Conservation (phyloP, 75 land plant genomes). For the Picea sitchensis region DNA sequence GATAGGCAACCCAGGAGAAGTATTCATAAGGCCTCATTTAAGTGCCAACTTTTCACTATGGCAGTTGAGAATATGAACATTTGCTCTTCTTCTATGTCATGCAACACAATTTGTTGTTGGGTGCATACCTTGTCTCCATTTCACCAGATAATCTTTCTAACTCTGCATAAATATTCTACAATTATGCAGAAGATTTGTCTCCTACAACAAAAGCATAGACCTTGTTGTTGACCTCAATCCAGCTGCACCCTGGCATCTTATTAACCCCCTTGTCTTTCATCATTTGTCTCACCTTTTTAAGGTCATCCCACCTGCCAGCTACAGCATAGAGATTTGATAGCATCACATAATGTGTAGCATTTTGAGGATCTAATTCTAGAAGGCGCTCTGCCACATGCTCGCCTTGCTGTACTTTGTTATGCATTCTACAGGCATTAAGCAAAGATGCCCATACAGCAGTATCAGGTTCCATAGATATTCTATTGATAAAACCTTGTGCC, state of each 20-base stretch:
- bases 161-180: background rate
- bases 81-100: background rate
- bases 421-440: constrained; percentile 15
- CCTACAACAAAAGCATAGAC: too few relatives aligned
- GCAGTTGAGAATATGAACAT: constrained; percentile 30
- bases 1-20: constrained; percentile 12
- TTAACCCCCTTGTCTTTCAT: constrained; percentile 13
- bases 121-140: background rate
- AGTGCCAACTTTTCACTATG: constrained; percentile 70
- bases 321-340: constrained; percentile 19
- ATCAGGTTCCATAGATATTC: constrained; percentile 24
- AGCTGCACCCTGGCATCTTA: constrained; percentile 24
- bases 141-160: constrained; percentile 1
- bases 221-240: constrained; percentile 18
- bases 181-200: constrained; percentile 2
- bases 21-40: constrained; percentile 2
- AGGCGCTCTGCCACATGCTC: background rate
- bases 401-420: background rate
- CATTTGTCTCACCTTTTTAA: constrained; percentile 5
- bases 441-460: constrained; percentile 11
- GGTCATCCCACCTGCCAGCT: constrained; percentile 12
- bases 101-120: background rate
- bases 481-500: constrained; percentile 13
- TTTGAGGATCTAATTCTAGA: background rate
- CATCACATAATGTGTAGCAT: constrained; percentile 12